Base-by-base conservation (phyloP, 768 basidiomycete species). In the Suillus discolor region DNA sequence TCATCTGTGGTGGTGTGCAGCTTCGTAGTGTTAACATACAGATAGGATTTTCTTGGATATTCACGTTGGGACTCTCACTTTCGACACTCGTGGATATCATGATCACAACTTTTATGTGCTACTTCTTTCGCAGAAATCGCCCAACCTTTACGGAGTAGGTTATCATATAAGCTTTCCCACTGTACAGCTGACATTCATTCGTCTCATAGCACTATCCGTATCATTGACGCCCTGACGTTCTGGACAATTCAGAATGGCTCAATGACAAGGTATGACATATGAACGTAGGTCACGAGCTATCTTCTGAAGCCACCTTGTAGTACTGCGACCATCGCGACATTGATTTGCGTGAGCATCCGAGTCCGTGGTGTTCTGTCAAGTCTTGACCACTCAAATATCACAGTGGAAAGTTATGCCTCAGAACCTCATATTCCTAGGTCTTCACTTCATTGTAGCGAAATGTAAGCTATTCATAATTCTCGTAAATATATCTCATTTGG, bases 41-140 rank as follows among this genome's bases (percentile, higher is more conserved):
- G 25, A 5, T 31, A 62, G 41, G 67, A 42, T 41, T n/a, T 39
- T 36, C 1, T 34, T 8, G 79, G 76, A 69, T 79, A 5, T 84
- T 85, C 66, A 84, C 84, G 2, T 69, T 77, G 0, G 84, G 84
- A 9, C 73, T 86, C 0, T 70, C 77, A 1, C 75, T 86, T 2
- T 85, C 84, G 5, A 80, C 81, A 2, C 63, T 77, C 6, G 72
- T 84, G 42, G 85, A 87, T 66, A 67, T 85, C 54, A 63, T 83
- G 18, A 84, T 85, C 62, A 83, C 82, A 8, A 71, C 55, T 3
- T 78, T 71, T 20, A 74, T 86, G 25, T 82, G 81, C 64, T 79
- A 76, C 62, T 77, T 81, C 38, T 72, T 87, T 23, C 72, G 74
- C 65, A 72, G 70, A 41, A 82, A 77, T 47, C 77, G 79, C 31